Conservation (phyloP, 805 yeast species). For the Suhomyces pyralidae region DNA sequence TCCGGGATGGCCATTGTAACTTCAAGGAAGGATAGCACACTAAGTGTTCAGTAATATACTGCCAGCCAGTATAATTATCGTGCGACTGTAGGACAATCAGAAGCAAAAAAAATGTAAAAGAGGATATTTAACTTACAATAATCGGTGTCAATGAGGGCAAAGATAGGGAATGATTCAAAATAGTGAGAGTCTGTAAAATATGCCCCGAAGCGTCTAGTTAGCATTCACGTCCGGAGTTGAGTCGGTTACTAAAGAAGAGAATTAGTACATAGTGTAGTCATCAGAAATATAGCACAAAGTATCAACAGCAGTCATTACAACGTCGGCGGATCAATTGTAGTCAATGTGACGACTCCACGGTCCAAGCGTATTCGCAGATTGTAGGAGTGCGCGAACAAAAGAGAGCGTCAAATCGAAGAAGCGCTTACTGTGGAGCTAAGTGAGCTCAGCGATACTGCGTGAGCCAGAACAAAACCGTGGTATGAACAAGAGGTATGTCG, state of each 20-base stretch:
- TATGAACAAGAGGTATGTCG: constrained; percentile 12
- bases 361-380: not conserved
- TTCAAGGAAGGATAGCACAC: too few relatives aligned
- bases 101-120: not conserved
- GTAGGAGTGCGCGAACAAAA: not conserved
- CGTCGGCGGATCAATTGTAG: too few relatives aligned
- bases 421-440: not conserved
- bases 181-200: not conserved
- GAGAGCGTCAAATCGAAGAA: not conserved
- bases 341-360: not conserved
- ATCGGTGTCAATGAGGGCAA: not conserved
- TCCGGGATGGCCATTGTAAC: too few relatives aligned
- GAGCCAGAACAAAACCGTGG: not conserved
- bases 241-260: not conserved
- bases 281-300: not conserved
- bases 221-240: not conserved
- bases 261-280: not conserved
- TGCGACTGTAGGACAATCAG: not conserved
- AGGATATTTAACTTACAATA: not conserved
- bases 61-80: not conserved
- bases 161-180: not conserved
- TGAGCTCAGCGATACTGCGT: not conserved
- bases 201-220: not conserved
- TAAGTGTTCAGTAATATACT: not conserved
- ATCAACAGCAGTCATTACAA: not conserved